phyloP scores from a whole-genome alignment of 2,329 filamentous ascomycete species.

The Metarhizium humberi region DNA sequence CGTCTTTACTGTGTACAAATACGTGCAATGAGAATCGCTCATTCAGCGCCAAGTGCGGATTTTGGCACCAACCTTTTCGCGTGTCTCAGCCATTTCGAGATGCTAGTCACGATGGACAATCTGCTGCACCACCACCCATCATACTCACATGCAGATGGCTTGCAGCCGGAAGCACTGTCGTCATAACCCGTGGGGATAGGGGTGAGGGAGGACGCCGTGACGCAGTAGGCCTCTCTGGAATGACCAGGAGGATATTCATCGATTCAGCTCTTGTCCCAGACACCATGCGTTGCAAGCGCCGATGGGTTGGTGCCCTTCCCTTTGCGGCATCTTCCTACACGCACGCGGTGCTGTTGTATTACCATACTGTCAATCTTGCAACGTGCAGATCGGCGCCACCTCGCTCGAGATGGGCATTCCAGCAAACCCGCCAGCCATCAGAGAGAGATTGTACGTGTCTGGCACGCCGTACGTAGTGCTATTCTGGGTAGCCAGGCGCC shows the following conservation, averaged over 20 bases:
- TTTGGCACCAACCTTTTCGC: background rate
- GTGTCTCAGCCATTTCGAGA: background rate
- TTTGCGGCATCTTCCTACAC: too few species aligned
- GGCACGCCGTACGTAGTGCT: too few species aligned
- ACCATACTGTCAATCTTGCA: background rate
- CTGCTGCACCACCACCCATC: background rate
- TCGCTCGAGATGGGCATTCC: background rate
- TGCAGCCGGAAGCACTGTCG: background rate
- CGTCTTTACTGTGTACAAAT: background rate
- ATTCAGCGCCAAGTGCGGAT: background rate
- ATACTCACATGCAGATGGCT: background rate
- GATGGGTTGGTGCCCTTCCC: background rate
- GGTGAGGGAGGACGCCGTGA: background rate
- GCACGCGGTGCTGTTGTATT: too few species aligned
- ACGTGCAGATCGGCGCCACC: background rate
- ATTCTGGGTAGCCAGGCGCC: too few species aligned
- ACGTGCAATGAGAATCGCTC: background rate
- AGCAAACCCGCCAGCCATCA: background rate
- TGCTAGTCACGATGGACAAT: background rate
- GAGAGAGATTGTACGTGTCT: too few species aligned
- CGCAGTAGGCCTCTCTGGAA: too few species aligned
- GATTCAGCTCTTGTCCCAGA: too few species aligned
- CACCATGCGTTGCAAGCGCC: background rate
- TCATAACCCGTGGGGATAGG: background rate
- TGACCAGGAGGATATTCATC: too few species aligned